A percentile compares a stretch with the other conserved stretches of the same genome.
Evolutionary conservation across 2,329 filamentous ascomycete genomes (phyloP).

Genomic region (Cryphonectria japonica): DNA sequence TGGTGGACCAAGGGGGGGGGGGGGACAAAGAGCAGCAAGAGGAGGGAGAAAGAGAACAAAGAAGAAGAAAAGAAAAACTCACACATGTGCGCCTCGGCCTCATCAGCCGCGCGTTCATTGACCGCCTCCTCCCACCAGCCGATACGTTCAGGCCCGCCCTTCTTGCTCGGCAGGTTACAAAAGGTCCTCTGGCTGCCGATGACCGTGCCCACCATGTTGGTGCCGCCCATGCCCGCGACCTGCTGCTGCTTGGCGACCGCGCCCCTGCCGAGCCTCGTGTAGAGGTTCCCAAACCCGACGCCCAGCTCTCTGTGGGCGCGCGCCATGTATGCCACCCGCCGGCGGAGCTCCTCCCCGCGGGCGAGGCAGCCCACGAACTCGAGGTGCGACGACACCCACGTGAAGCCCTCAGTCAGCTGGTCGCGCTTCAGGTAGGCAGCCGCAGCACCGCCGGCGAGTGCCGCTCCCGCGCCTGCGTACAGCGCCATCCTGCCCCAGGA

Average conservation of each 20-base stretch:
- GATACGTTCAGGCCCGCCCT: slow-evolving; percentile 37
- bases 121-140: slow-evolving; percentile 70
- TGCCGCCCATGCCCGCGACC: slow-evolving; percentile 55
- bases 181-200: slow-evolving; percentile 80
- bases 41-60: not conserved
- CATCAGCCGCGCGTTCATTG: slow-evolving; percentile 80
- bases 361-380: slow-evolving; percentile 91
- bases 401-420: slow-evolving; percentile 73
- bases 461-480: slow-evolving; percentile 81
- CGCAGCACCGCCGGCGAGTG: slow-evolving; percentile 79
- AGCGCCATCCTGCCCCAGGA: slow-evolving; percentile 85
- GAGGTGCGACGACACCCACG: slow-evolving; percentile 87
- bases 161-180: slow-evolving; percentile 73
- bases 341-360: slow-evolving; percentile 78
- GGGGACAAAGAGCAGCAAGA: not conserved
- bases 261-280: slow-evolving; percentile 78
- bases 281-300: slow-evolving; percentile 83
- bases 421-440: slow-evolving; percentile 87
- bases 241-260: slow-evolving; percentile 53
- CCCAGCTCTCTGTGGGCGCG: slow-evolving; percentile 65
- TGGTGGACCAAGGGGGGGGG: no score
- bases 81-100: slow-evolving; percentile 79
- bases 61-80: slow-evolving; percentile 39
- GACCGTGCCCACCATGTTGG: slow-evolving; percentile 62
- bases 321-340: slow-evolving; percentile 71